phyloP scores from a whole-genome alignment of 208 protist genomes.

The Lotmaria passim region DNA sequence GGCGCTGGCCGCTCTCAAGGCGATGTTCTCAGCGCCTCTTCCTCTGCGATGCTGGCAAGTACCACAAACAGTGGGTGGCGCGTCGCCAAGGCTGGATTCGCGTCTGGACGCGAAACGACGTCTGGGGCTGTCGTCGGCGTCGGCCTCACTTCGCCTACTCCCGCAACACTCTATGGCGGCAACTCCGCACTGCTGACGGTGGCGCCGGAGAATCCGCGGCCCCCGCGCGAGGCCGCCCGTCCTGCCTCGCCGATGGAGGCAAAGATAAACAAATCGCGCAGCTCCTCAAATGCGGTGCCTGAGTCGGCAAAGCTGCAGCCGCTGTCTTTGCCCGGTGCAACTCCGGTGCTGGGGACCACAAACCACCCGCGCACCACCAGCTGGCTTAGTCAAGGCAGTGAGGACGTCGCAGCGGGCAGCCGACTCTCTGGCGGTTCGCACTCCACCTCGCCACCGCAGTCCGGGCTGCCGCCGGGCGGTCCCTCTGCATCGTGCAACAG shows the following conservation, averaged over 20 bases:
- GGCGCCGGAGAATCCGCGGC: background rate
- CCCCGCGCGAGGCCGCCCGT: background rate
- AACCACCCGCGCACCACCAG: slow-evolving; percentile 22
- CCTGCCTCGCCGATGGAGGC: background rate
- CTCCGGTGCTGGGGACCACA: background rate
- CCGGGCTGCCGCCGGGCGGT: background rate
- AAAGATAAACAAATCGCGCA: background rate
- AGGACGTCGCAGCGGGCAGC: slow-evolving; percentile 24
- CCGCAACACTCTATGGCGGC: slow-evolving; percentile 12
- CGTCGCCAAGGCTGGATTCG: background rate
- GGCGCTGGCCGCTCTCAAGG: background rate
- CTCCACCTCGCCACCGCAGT: slow-evolving; percentile 21
- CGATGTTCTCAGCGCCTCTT: background rate
- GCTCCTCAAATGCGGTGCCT: slow-evolving; percentile 1
- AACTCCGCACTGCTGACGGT: slow-evolving; percentile 2
- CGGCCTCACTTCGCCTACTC: background rate
- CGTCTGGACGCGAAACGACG: background rate
- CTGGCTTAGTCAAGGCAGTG: slow-evolving; percentile 23
- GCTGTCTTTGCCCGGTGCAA: slow-evolving; percentile 10
- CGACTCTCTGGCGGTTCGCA: slow-evolving; percentile 30
- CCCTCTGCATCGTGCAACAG: background rate
- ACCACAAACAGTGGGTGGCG: slow-evolving; percentile 6
- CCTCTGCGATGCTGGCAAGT: slow-evolving; percentile 13
- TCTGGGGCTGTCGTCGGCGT: no score
- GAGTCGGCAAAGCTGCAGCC: slow-evolving; percentile 23